These are phyloP conservation scores for Aspergillus sp. DNA, from an alignment of 2,329 filamentous ascomycete species.

Conservation along the genomic window DNA sequence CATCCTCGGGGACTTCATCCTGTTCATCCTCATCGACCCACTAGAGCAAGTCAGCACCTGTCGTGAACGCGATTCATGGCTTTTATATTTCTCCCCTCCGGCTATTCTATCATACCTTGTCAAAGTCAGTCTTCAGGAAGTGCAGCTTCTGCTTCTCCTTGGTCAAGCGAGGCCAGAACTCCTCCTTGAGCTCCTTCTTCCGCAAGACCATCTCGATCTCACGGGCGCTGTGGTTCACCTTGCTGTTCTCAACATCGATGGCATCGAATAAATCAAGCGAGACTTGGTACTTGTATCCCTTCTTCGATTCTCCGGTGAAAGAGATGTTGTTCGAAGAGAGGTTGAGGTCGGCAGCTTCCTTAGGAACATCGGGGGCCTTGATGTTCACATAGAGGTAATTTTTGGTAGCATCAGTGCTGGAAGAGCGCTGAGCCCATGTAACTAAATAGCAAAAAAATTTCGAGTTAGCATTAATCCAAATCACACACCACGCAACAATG, in stretches of 20 bases:
- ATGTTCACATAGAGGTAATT: constrained; percentile 96
- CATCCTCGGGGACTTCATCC: constrained; percentile 80
- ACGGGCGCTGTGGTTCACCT: constrained; percentile 81
- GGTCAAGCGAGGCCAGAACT: constrained; percentile 92
- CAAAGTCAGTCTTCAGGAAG: constrained; percentile 97
- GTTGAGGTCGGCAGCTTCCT: constrained; percentile 73
- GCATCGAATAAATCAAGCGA: constrained; percentile 84
- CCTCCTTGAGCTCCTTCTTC: constrained; percentile 94
- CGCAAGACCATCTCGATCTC: constrained; percentile 85
- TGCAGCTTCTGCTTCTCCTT: constrained; percentile 87
- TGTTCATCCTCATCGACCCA: constrained; percentile 99
- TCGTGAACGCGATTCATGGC: background rate
- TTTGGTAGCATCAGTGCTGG: constrained; percentile 69
- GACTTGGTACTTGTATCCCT: constrained; percentile 83
- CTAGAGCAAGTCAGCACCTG: constrained; percentile 33
- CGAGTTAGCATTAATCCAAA: constrained; percentile 6
- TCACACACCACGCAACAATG: no score
- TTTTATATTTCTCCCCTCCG: background rate
- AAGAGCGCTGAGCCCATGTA: constrained; percentile 97
- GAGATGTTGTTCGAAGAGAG: constrained; percentile 70
- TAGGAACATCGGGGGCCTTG: constrained; percentile 76
- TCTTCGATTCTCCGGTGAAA: constrained; percentile 80
- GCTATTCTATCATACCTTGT: constrained; percentile 61
- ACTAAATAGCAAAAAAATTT: constrained; percentile 52
- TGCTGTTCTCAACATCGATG: constrained; percentile 80